Evolutionary conservation across 257 asterid genomes (phyloP).

Genomic region (Lavandula angustifolia): DNA sequence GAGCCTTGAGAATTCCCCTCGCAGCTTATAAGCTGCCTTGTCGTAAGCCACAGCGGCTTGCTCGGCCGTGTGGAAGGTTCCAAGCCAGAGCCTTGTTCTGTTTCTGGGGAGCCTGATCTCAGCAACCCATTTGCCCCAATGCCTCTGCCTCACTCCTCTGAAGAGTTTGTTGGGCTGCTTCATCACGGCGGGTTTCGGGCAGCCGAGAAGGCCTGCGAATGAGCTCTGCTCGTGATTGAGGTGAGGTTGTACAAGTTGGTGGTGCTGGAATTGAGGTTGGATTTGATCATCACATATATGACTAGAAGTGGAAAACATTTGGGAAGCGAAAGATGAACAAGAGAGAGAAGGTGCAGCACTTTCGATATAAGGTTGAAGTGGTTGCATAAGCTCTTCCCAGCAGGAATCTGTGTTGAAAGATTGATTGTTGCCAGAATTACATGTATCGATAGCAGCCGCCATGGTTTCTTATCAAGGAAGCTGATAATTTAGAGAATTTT

Average conservation of each 20-base stretch:
- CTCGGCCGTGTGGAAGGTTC: slow-evolving; percentile 88
- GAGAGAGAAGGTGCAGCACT: slow-evolving; percentile 24
- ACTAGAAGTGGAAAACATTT: slow-evolving; percentile 43
- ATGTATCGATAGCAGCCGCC: slow-evolving; percentile 65
- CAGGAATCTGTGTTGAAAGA: slow-evolving; percentile 59
- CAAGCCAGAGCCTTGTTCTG: slow-evolving; percentile 89
- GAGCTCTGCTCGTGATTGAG: slow-evolving; percentile 26
- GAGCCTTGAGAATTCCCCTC: slow-evolving; percentile 82
- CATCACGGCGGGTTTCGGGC: slow-evolving; percentile 61
- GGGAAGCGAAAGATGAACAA: slow-evolving; percentile 42
- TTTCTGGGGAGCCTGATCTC: slow-evolving; percentile 85
- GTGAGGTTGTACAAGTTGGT: slow-evolving; percentile 32
- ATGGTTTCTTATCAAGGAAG: slow-evolving; percentile 25
- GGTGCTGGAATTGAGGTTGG: slow-evolving; percentile 60
- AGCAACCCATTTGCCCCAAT: slow-evolving; percentile 98
- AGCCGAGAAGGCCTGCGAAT: slow-evolving; percentile 45
- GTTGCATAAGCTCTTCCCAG: slow-evolving; percentile 81
- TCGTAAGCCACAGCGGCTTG: slow-evolving; percentile 92
- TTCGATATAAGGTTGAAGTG: slow-evolving; percentile 88
- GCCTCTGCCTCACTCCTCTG: slow-evolving; percentile 90
- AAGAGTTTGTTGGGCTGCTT: slow-evolving; percentile 70
- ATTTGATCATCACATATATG: slow-evolving; percentile 46
- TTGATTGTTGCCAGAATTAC: slow-evolving; percentile 40
- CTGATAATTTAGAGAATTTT: slow-evolving; percentile 4
- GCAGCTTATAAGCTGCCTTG: slow-evolving; percentile 78